A percentile compares a stretch with the other conserved stretches of the same genome.
Conservation (phyloP, 768 basidiomycete genomes). For the Amanita inopinata region DNA sequence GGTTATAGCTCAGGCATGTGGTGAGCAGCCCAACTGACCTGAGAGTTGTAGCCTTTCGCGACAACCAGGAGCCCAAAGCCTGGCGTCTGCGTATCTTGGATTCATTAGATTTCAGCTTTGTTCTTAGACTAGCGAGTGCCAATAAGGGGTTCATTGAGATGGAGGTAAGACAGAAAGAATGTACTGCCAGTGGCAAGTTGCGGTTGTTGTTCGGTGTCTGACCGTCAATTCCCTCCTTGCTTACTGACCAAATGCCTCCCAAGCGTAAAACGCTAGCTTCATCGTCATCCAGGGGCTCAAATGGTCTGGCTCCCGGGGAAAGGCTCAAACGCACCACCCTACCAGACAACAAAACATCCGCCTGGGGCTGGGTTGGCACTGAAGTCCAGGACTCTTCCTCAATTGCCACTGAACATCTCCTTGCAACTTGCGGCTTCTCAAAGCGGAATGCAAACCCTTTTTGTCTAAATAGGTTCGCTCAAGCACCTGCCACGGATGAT, state of each 20-base stretch:
- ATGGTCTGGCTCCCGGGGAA: conserved; percentile 47
- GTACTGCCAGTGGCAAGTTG: no score
- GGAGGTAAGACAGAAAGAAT: no score
- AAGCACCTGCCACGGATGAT: conserved; percentile 19
- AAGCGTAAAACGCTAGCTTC: conserved; percentile 52
- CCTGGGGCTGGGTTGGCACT: conserved; percentile 80
- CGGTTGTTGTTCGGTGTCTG: no score
- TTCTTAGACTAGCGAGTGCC: neutral
- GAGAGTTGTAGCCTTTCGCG: conserved; percentile 24
- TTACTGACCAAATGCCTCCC: conserved; percentile 36
- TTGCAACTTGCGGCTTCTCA: conserved; percentile 62
- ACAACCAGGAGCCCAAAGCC: conserved; percentile 24
- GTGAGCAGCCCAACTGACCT: conserved; percentile 21
- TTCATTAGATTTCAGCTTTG: conserved; percentile 19
- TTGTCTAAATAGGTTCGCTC: conserved; percentile 48
- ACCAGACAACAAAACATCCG: conserved; percentile 31
- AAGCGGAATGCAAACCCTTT: conserved; percentile 36
- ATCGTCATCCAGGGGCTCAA: conserved; percentile 29
- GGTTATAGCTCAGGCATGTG: neutral
- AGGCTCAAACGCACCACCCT: conserved; percentile 49
- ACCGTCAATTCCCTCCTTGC: conserved; percentile 11
- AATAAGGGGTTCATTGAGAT: neutral
- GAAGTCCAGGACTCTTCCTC: conserved; percentile 44
- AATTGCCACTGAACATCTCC: conserved; percentile 60
- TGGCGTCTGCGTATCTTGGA: conserved; percentile 38